Evolutionary conservation across 768 basidiomycete genomes (phyloP), one percentile per base, ranked within the genome.

Genomic region (Chalciporus chontae): DNA sequence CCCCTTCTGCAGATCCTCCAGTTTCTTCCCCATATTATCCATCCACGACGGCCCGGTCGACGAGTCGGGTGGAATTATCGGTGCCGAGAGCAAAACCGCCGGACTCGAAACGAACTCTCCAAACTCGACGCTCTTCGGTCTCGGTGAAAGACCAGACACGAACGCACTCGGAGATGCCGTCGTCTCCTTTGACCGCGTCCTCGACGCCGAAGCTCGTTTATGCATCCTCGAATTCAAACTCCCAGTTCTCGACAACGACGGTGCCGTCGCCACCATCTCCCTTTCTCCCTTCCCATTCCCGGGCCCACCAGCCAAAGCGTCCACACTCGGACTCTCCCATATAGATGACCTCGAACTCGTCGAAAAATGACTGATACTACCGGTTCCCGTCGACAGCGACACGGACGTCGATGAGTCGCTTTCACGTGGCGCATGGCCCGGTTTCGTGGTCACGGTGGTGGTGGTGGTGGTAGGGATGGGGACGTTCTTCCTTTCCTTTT

Each of bases 21-120:
- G 77, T 55, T 77, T 80, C 67, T 77, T 81, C 15, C 84, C 80
- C 45, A 85, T 71, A 42, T 57, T 81, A 29, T 77, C 83, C 52
- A 83, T 73, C 80, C 80, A 83, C 6, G 77, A 67, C 17, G 73
- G 62, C 42, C 8, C 10, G 14, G 8, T 32, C 32, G 5, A 36
- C 34, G 34, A 5, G 34, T 36, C 34, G 3, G 34, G 7, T n/a
- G 34, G 34, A 5, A 43, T 69, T 14, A 68, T 66, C 15, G 72
- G 53, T 15, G 47, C 53, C 13, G 29, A 8, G 7, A 8, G 3
- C 32, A 13, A 36, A n/a, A n/a, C n/a, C 14, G 34, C 34, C 15
- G 24, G 18, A 21, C 37, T 45, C 38, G 42, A 41, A 5, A 43
- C 14, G 1, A 41, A 34, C 41, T 54, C 41, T 27, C 47, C 49